These are phyloP conservation scores for Symbiotaphrina buchneri DNA, from an alignment of 495 filamentous ascomycete species.

Conservation along the genomic window DNA sequence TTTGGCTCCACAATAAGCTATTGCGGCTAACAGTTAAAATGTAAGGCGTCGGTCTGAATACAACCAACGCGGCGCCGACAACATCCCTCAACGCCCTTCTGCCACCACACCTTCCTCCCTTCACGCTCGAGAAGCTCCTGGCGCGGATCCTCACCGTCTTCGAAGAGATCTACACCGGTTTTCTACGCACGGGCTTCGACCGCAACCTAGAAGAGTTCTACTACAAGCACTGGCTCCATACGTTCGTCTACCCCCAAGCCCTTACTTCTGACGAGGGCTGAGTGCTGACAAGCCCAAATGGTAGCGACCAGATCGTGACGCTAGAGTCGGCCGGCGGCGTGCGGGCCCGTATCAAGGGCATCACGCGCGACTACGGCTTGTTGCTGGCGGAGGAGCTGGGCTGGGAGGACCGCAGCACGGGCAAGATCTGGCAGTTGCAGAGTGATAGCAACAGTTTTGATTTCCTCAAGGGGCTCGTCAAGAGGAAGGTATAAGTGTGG, in stretches of 20 bases:
- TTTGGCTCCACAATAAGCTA: neutral
- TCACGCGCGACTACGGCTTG: conserved; percentile 74
- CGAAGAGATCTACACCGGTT: conserved; percentile 54
- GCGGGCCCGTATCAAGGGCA: conserved; percentile 64
- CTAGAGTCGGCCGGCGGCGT: conserved; percentile 65
- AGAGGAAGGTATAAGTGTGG: conserved; percentile 47
- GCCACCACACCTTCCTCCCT: conserved; percentile 21
- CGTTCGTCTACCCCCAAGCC: conserved; percentile 8
- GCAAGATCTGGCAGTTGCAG: conserved; percentile 63
- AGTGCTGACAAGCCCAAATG: too few species aligned
- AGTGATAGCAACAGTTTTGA: conserved; percentile 98
- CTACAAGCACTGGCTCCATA: conserved; percentile 78
- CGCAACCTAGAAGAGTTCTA: conserved; percentile 51
- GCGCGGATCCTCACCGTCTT: conserved; percentile 64
- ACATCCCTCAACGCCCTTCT: conserved; percentile 63
- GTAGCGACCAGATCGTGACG: conserved; percentile 55
- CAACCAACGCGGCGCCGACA: conserved; percentile 67
- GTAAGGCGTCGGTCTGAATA: conserved; percentile 75
- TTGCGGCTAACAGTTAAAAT: neutral
- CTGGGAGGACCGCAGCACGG: conserved; percentile 46
- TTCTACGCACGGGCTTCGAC: conserved; percentile 51
- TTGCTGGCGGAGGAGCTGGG: conserved; percentile 64
- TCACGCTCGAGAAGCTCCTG: conserved; percentile 62
- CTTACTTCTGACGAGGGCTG: neutral
- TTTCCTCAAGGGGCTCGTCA: conserved; percentile 79